These are phyloP conservation scores for Psilocybe subaeruginosa DNA, from an alignment of 768 basidiomycete species.

Conservation along the genomic window DNA sequence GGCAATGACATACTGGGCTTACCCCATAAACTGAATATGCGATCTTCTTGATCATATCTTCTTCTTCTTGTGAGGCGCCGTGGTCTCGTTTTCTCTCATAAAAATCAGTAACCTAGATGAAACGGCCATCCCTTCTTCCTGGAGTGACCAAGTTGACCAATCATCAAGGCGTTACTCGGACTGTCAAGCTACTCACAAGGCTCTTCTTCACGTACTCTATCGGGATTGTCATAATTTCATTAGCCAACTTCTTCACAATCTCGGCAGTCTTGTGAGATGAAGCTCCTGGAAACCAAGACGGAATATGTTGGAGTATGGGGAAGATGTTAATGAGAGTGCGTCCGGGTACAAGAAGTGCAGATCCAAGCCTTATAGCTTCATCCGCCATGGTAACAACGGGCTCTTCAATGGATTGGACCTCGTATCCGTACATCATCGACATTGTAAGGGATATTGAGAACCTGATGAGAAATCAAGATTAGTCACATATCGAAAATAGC, in stretches of 20 bases:
- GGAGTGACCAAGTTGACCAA: not conserved
- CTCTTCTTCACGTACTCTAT: conserved; percentile 9
- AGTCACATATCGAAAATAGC: too few species aligned
- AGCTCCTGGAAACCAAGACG: conserved; percentile 17
- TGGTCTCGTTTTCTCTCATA: conserved; percentile 10
- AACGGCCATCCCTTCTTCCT: conserved; percentile 14
- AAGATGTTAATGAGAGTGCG: conserved; percentile 12
- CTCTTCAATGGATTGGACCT: conserved; percentile 12
- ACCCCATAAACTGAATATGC: conserved; percentile 19
- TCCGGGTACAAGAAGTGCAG: conserved; percentile 9
- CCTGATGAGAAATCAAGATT: not conserved
- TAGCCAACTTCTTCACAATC: not conserved
- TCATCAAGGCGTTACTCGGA: not conserved
- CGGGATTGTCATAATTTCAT: conserved; percentile 8
- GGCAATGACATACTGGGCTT: not conserved
- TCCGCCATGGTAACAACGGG: conserved; percentile 6
- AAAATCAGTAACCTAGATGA: conserved; percentile 16
- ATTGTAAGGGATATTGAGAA: conserved; percentile 11
- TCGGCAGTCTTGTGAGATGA: conserved; percentile 1
- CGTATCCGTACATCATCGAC: conserved; percentile 17
- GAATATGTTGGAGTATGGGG: conserved; percentile 13
- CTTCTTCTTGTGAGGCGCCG: conserved; percentile 8
- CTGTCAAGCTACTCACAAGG: not conserved
- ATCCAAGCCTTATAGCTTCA: conserved; percentile 4
- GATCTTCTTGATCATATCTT: conserved; percentile 9